Evolutionary conservation across 352 stramenopile genomes (phyloP), one percentile per base, ranked within the genome.

Genomic region (Phytophthora litchii): DNA sequence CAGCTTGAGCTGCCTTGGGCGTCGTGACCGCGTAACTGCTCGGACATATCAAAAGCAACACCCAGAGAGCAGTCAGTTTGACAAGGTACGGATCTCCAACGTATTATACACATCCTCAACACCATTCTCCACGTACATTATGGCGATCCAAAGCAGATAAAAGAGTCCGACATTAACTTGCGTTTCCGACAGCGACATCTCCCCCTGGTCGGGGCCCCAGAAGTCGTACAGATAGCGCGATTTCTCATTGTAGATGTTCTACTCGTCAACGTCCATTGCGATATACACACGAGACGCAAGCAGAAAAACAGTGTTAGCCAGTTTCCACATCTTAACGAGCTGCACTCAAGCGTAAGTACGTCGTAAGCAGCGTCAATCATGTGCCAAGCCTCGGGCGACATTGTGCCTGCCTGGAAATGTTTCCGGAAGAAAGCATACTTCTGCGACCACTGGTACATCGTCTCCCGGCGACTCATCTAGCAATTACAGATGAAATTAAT

Each of bases 191-290:
- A 80, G 25, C 46, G 70, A 67, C 67, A 87, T 77, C 2, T 74
- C 60, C 29, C 74, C 56, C 10, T 74, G 64, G 11, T 54, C 68
- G 7, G 79, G 75, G 1, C 81, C 81, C 81, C 81, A 91, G 44
- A 83, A 80, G 52, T 91, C 81, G 60, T 88, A 88, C 37, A 83
- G 42, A 42, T 62, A 62, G 46, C 79, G 76, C 21, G 71, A 67
- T 50, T 74, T 65, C 10, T 82, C 73, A 37, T 81, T 76, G 65
- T 88, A 91, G 17, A 91, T 79, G 38, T 80, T 65, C 79, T 89
- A 50, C 25, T 45, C 16, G n/a, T 14, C 1, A 17, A 35, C 34
- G 23, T 58, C 23, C 13, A 49, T n/a, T n/a, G n/a, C n/a, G n/a
- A 54, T 19, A 60, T 25, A 45, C 48, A 27, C 6, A 37, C 13